phyloP scores from a whole-genome alignment of 2,329 filamentous ascomycete species.

The Fusarium nodosum region DNA sequence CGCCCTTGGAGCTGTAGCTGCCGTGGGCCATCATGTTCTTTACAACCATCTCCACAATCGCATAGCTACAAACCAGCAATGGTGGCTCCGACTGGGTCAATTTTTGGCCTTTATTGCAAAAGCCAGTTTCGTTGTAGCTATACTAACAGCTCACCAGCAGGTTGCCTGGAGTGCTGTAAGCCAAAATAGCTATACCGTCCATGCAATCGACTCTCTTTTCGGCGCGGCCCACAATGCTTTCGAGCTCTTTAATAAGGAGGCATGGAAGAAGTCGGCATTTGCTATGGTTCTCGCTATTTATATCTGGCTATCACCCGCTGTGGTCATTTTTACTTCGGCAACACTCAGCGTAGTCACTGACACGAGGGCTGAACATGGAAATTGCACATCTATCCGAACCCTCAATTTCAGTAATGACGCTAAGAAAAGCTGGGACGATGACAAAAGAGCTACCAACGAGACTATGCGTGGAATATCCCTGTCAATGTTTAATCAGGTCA shows the following conservation, averaged over 20 bases:
- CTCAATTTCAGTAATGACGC: slow-evolving; percentile 42
- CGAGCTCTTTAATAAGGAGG: slow-evolving; percentile 38
- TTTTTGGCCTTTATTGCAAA: slow-evolving; percentile 27
- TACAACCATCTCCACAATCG: slow-evolving; percentile 22
- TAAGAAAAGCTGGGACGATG: slow-evolving; percentile 17
- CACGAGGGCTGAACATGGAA: slow-evolving; percentile 4
- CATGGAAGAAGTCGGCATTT: slow-evolving; percentile 36
- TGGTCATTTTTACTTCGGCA: slow-evolving; percentile 42
- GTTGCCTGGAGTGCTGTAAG: slow-evolving; percentile 27
- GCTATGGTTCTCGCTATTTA: slow-evolving; percentile 41
- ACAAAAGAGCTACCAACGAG: slow-evolving; percentile 12
- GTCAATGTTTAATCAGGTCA: slow-evolving; percentile 30
- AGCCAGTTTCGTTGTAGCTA: slow-evolving; percentile 22
- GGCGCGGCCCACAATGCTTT: slow-evolving; percentile 28
- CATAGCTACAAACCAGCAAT: slow-evolving; percentile 25
- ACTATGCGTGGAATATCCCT: slow-evolving; percentile 34
- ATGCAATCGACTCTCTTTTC: slow-evolving; percentile 41
- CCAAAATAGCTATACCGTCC: slow-evolving; percentile 14
- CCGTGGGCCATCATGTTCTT: slow-evolving; percentile 23
- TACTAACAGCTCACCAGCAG: slow-evolving; percentile 22
- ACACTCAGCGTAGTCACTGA: slow-evolving; percentile 28
- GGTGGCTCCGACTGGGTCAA: slow-evolving; percentile 32
- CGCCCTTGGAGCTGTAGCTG: slow-evolving; percentile 13
- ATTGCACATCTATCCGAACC: slow-evolving; percentile 33
- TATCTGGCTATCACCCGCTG: slow-evolving; percentile 35